phyloP scores from a whole-genome alignment of 352 stramenopile genomes.

The Globisporangium cederbergense region DNA sequence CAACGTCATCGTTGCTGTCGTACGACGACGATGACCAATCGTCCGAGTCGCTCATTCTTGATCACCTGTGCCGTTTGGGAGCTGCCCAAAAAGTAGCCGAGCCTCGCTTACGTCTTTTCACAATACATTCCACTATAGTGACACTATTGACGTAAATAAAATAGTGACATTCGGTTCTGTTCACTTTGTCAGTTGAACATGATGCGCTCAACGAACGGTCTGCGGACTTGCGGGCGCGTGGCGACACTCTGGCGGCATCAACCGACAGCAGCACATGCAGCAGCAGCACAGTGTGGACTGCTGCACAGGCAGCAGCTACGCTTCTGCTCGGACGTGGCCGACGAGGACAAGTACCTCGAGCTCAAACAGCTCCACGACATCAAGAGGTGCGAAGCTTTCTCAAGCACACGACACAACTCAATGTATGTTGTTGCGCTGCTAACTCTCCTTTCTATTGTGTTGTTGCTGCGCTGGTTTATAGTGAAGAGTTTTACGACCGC shows the following conservation, averaged over 20 bases:
- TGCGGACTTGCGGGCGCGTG: background rate
- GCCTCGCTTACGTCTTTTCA: background rate
- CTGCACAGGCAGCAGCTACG: background rate
- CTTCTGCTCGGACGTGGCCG: background rate
- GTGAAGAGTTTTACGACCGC: conserved; percentile 70
- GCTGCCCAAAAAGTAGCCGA: background rate
- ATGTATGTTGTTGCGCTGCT: too few relatives aligned
- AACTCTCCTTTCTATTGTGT: too few relatives aligned
- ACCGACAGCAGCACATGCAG: background rate
- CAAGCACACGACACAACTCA: too few relatives aligned
- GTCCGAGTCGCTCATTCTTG: conserved; percentile 7
- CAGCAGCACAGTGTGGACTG: background rate
- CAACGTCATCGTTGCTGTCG: conserved; percentile 28
- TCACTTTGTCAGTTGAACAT: background rate
- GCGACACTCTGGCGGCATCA: background rate
- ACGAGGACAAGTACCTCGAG: conserved; percentile 75
- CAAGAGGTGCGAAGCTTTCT: conserved; percentile 47
- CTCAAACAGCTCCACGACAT: conserved; percentile 76
- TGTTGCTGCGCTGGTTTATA: conserved; percentile 12
- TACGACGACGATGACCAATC: conserved; percentile 18
- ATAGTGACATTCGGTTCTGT: too few relatives aligned
- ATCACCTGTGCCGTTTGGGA: background rate
- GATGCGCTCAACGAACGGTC: background rate
- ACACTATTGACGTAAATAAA: background rate
- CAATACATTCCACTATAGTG: background rate